Evolutionary conservation across 2,329 filamentous ascomycete species (phyloP), one percentile per base, ranked within the genome.

Genomic region (Sporothrix luriei): DNA sequence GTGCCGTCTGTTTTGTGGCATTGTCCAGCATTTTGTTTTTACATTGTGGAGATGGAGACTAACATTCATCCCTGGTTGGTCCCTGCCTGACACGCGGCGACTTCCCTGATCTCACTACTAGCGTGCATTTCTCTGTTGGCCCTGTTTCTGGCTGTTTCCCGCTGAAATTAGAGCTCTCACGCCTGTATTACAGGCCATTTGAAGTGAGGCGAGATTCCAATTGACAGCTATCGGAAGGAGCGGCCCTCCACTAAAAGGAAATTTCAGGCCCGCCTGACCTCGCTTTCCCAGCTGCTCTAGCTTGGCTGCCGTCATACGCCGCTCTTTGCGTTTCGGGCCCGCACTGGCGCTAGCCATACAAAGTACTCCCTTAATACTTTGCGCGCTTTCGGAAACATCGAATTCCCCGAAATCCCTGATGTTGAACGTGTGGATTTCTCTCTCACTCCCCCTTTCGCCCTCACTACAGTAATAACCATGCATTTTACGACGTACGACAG

Each of bases 341-440:
- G 62, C 40, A 6, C 33, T 33, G 33, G 43, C n/a, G 33, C 40
- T 9, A 48, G 14, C 43, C 43, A 19, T 48, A 33, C 33, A 33
- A 33, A 33, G 5, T 9, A 33, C 33, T 33, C 33, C 33, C 33
- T 33, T 33, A 33, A 33, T 33, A 33, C 6, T 33, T 24, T 52
- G 40, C 40, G 26, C 48, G 48, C 46, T 14, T 69, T 69, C 62
- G 68, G 52, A 19, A 19, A 49, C 52, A 38, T 61, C 46, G 29
- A 69, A 69, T 29, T 61, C 68, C 62, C 62, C 62, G 68, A 69
- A 61, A 46, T 48, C 24, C 43, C 62, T 24, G 7, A 14, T 11
- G 21, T 21, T 38, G 10, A 1, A 6, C 33, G 1, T 7, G 6
- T 33, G 33, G 33, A 33, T 6, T 33, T 6, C 9, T 9, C 9